These are phyloP conservation scores for Spizellomyces punctatus DNA, from an alignment of 192 early-diverging fungal species.

Conservation along the genomic window DNA sequence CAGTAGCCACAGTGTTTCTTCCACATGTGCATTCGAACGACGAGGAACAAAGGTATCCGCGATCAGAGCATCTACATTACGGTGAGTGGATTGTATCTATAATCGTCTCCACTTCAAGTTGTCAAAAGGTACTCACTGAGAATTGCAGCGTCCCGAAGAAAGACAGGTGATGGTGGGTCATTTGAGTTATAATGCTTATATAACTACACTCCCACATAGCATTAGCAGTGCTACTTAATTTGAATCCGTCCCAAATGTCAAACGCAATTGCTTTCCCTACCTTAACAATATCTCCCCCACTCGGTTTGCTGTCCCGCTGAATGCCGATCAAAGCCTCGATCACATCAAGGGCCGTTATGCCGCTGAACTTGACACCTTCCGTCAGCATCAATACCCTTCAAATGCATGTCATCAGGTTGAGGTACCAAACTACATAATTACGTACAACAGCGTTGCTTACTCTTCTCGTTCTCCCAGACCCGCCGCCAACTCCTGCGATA, in stretches of 20 bases:
- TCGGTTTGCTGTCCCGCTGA: constrained; percentile 1
- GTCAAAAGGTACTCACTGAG: background rate
- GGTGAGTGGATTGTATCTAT: background rate
- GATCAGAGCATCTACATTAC: background rate
- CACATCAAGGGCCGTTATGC: background rate
- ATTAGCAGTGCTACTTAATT: background rate
- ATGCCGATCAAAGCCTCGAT: background rate
- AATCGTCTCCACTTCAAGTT: background rate
- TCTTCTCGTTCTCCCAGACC: background rate
- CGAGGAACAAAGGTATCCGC: background rate
- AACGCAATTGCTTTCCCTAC: background rate
- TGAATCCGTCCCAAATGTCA: background rate
- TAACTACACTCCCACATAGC: background rate
- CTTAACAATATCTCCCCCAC: background rate
- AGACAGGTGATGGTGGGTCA: background rate
- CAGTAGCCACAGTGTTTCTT: background rate
- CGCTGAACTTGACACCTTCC: constrained; percentile 2
- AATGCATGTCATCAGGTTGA: background rate
- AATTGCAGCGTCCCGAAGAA: background rate
- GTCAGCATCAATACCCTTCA: background rate
- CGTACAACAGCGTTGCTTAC: background rate
- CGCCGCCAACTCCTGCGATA: background rate
- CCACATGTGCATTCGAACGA: background rate
- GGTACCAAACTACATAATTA: background rate
- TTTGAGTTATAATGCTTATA: background rate